These are phyloP conservation scores for Penicillium silybi DNA, from an alignment of 495 filamentous ascomycete genomes.

Conservation along the genomic window DNA sequence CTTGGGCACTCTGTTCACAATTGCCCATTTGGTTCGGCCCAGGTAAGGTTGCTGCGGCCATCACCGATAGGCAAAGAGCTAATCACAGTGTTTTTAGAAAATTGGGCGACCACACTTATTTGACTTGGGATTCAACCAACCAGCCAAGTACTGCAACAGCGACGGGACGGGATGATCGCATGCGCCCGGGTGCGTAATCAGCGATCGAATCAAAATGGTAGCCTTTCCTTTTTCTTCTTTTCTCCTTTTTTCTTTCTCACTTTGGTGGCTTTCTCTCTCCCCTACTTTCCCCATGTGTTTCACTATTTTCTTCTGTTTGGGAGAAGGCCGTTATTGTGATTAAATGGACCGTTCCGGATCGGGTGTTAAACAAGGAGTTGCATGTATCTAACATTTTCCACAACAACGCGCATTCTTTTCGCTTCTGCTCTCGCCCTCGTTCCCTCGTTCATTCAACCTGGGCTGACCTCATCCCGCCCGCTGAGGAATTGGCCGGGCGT, in stretches of 20 bases:
- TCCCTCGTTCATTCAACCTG: background rate
- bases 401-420: constrained; percentile 25
- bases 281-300: background rate
- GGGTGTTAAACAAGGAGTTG: constrained; percentile 25
- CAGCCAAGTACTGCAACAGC: constrained; percentile 58
- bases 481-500: constrained; percentile 3
- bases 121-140: constrained; percentile 89
- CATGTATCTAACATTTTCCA: constrained; percentile 22
- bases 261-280: background rate
- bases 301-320: constrained; percentile 8
- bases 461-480: constrained; percentile 16
- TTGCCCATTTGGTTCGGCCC: constrained; percentile 85
- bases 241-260: constrained; percentile 3
- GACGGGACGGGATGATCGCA: constrained; percentile 45
- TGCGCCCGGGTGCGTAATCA: constrained; percentile 22
- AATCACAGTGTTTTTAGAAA: constrained; percentile 53
- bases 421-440: background rate
- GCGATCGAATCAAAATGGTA: background rate
- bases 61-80: background rate
- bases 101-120: constrained; percentile 95
- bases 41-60: constrained; percentile 49
- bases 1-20: constrained; percentile 80
- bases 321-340: constrained; percentile 13
- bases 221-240: too few species aligned
- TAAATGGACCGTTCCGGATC: constrained; percentile 17